phyloP scores from a whole-genome alignment of 2,329 filamentous ascomycete genomes.

The Biscogniauxia mediterranea region DNA sequence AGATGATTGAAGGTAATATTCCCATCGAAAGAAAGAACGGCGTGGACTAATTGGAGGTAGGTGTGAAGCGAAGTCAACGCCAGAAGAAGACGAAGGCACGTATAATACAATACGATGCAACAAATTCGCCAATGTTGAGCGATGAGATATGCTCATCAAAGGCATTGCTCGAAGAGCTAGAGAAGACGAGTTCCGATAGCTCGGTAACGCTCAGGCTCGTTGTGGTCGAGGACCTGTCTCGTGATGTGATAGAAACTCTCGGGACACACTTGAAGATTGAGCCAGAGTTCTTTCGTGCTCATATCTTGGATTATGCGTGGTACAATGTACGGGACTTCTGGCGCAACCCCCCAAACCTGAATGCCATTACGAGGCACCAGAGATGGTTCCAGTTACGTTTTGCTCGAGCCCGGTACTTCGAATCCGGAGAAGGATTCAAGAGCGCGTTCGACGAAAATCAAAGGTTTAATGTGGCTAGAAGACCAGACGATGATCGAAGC shows the following conservation, averaged over 20 bases:
- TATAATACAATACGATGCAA: neutral
- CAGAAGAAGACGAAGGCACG: neutral
- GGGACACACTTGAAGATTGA: conserved; percentile 18
- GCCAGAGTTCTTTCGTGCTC: conserved; percentile 23
- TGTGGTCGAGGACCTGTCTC: conserved; percentile 22
- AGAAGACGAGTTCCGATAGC: neutral
- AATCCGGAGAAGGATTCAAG: conserved; percentile 6
- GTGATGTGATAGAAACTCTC: conserved; percentile 19
- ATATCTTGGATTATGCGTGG: conserved; percentile 26
- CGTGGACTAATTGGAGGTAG: neutral
- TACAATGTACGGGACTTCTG: conserved; percentile 28
- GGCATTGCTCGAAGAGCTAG: conserved; percentile 1
- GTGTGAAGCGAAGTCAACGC: neutral
- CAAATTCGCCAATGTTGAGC: neutral
- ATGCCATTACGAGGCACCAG: conserved; percentile 18
- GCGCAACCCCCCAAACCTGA: conserved; percentile 25
- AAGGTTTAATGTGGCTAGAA: conserved; percentile 24
- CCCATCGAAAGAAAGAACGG: neutral
- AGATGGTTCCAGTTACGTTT: conserved; percentile 30
- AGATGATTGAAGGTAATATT: neutral
- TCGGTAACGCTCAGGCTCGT: conserved; percentile 12
- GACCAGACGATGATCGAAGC: conserved; percentile 24
- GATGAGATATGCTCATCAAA: neutral
- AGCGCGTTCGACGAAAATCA: conserved; percentile 12
- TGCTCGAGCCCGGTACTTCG: conserved; percentile 25